Evolutionary conservation across 23 red algal genomes (phyloP), one percentile per base, ranked within the genome.

Genomic region (Chondrus crispus): DNA sequence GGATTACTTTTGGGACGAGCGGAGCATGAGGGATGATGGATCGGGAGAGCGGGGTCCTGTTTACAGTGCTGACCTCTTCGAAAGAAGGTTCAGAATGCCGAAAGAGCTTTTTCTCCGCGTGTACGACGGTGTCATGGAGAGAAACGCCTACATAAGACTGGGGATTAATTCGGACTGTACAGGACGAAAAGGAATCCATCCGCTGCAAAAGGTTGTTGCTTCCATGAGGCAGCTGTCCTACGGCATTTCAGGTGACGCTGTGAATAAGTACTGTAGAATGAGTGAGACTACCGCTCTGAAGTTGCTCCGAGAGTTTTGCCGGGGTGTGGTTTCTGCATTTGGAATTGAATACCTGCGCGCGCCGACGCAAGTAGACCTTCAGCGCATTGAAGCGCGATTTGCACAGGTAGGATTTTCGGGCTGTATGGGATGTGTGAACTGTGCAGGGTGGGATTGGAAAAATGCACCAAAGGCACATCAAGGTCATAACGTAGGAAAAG

Each of bases 401-500:
- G 28, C 1, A 26, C 38, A n/a, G 22, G 1, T 84, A 9, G 6
- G 58, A 42, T 82, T 82, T 62, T 54, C 88, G 22, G 74, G 54
- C 28, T 82, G 75, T 49, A 58, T 92, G 19, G 88, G 75, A 30
- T 63, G 74, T 36, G 0, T 92, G 50, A 77, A 92, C 39, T 84
- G 88, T 37, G 0, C 50, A 16, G 55, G 88, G 19, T 84, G 88
- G 88, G 88, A 32, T 22, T 92, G 57, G 88, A 78, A 89, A 47
- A 32, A 63, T 58, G n/a, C n/a, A n/a, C 60, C 60, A 13, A 66
- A 66, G 18, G 60, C 60, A 1, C 1, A 66, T 22, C 8, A 13
- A 6, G 7, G 60, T 66, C 8, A 32, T 32, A n/a, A 0, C 26
- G 18, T 66, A 40, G 26, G 71, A 11, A 77, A 77, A 48, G 20